Conservation (phyloP, 768 basidiomycete genomes). For the Russula sp. region DNA sequence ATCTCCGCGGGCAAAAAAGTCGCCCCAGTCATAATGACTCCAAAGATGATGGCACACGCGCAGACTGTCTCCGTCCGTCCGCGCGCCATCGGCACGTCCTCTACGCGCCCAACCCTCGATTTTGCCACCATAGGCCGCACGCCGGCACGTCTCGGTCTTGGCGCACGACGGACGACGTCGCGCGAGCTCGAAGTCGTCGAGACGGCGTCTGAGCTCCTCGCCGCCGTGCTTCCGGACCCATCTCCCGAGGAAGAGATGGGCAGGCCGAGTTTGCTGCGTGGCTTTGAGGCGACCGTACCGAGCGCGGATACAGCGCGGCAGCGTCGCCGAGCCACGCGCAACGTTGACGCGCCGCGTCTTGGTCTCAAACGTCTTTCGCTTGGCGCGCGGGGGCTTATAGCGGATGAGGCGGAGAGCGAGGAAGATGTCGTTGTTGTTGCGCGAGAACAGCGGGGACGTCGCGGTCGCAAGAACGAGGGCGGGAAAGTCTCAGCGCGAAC, state of each 20-base stretch:
- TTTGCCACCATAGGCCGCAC: constrained; percentile 81
- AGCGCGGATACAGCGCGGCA: constrained; percentile 77
- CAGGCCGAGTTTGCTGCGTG: constrained; percentile 78
- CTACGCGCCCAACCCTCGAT: constrained; percentile 47
- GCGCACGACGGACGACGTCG: constrained; percentile 68
- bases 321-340: constrained; percentile 74
- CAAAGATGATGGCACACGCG: constrained; percentile 70
- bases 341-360: constrained; percentile 68
- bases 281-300: constrained; percentile 94
- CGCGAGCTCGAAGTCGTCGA: constrained; percentile 82
- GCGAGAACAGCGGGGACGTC: constrained; percentile 41
- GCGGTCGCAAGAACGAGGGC: constrained; percentile 48
- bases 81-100: constrained; percentile 38
- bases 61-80: constrained; percentile 61
- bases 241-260: constrained; percentile 73
- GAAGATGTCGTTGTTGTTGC: constrained; percentile 68
- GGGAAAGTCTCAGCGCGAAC: constrained; percentile 64
- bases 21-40: constrained; percentile 88
- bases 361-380: constrained; percentile 80
- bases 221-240: constrained; percentile 68
- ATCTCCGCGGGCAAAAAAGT: constrained; percentile 43
- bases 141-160: constrained; percentile 64
- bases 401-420: constrained; percentile 63
- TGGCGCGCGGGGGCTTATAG: constrained; percentile 69
- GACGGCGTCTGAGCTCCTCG: constrained; percentile 73